Conservation (phyloP, 768 basidiomycete genomes). For the Termitomyces eurrhizus region DNA sequence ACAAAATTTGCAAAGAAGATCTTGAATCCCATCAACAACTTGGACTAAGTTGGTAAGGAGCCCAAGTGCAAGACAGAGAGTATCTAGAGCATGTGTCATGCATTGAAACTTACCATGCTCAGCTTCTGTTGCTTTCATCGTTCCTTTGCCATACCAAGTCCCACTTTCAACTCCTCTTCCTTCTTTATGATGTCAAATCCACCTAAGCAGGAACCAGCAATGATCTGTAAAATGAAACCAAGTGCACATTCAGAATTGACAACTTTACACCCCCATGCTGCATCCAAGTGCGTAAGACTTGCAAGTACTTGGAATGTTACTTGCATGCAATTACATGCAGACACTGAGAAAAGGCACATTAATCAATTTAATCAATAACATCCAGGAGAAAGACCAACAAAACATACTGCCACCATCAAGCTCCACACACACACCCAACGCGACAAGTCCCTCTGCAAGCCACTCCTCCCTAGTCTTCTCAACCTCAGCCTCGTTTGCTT, state of each 20-base stretch:
- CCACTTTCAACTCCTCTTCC: constrained; percentile 3
- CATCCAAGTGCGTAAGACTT: constrained; percentile 62
- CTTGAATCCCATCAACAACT: constrained; percentile 43
- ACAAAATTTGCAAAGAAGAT: constrained; percentile 47
- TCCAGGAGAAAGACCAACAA: neutral
- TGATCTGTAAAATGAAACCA: constrained; percentile 42
- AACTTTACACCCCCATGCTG: constrained; percentile 52
- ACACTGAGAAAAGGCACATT: neutral
- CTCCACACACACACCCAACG: constrained; percentile 49
- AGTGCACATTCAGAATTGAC: constrained; percentile 43
- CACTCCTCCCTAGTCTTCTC: constrained; percentile 38
- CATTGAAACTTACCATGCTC: constrained; percentile 10
- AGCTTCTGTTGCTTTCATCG: constrained; percentile 14
- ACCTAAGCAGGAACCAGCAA: constrained; percentile 20
- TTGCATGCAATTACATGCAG: constrained; percentile 47
- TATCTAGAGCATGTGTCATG: constrained; percentile 50
- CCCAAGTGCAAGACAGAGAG: constrained; percentile 70
- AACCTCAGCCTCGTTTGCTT: constrained; percentile 17
- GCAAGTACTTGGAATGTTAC: constrained; percentile 63
- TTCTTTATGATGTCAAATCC: constrained; percentile 8
- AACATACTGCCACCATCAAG: constrained; percentile 23
- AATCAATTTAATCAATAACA: too few species aligned
- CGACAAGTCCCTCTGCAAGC: constrained; percentile 45
- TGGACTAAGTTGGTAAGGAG: constrained; percentile 77
- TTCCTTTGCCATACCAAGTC: constrained; percentile 5